Evolutionary conservation across 2,329 filamentous ascomycete species (phyloP).

Genomic region (Cordyceps fumosorosea): DNA sequence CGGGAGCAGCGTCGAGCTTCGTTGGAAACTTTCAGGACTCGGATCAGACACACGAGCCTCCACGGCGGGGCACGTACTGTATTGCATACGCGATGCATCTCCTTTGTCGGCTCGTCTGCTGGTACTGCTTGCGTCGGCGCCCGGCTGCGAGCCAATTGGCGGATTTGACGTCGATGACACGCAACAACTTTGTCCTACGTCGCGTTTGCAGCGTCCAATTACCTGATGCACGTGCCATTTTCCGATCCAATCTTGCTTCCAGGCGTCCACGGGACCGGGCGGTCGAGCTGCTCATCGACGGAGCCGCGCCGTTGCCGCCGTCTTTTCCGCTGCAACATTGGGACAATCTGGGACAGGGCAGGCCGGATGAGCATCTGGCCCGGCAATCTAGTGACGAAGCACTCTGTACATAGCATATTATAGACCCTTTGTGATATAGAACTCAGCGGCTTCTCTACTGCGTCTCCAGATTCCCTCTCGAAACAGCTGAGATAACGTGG

Average conservation of each 20-base stretch:
- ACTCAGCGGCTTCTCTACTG: not conserved
- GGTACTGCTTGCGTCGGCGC: too few species aligned
- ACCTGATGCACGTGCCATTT: too few species aligned
- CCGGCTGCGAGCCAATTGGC: too few species aligned
- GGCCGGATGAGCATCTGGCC: constrained; percentile 14
- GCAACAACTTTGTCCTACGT: too few species aligned
- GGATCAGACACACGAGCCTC: too few species aligned
- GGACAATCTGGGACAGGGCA: constrained; percentile 13
- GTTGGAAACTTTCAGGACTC: too few species aligned
- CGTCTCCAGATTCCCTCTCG: not conserved
- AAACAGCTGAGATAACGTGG: not conserved
- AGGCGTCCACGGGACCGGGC: constrained; percentile 1
- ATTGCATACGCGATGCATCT: too few species aligned
- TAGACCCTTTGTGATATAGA: constrained; percentile 15
- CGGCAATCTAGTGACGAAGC: constrained; percentile 1
- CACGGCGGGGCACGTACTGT: too few species aligned
- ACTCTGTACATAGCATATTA: constrained; percentile 16
- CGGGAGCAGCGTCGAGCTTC: too few species aligned
- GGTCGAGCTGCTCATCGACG: constrained; percentile 7
- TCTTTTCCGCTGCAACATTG: constrained; percentile 18
- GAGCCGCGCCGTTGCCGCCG: constrained; percentile 11
- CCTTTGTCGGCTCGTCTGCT: too few species aligned
- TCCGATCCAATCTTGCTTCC: constrained; percentile 15
- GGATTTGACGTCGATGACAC: too few species aligned
- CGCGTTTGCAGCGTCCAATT: too few species aligned